Evolutionary conservation across 495 filamentous ascomycete species (phyloP), one percentile per base, ranked within the genome.

Genomic region (Corynascus novoguineensis): DNA sequence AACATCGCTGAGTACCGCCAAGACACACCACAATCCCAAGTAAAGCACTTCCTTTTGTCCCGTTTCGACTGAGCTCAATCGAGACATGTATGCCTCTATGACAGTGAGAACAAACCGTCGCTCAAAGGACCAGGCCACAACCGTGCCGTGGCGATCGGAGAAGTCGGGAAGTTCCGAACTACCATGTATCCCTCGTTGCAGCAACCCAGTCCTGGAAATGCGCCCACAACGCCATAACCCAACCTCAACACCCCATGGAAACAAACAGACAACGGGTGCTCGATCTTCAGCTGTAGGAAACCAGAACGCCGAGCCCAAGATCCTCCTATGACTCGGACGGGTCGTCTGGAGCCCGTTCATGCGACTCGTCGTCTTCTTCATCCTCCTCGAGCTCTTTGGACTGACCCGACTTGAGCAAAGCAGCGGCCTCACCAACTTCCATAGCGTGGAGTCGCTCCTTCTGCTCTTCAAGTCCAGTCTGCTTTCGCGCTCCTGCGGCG

Each of bases 391-490:
- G 27, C 32, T 53, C 37, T 4, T 49, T n/a, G 15, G 41, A 25
- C 17, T 61, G 49, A 14, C 52, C 56, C 31, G 66, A 69, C 55
- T 71, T 68, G 21, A 66, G 56, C 21, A 82, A 62, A 7, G 75
- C 78, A 11, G 72, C 73, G 8, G 79, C 80, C 53, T 83, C 80
- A 37, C 73, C 75, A 15, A 73, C 66, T 59, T 83, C 80, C 78
- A 83, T 83, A 53, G 68, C 74, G 54, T 81, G 79, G 21, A 83
- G 71, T 37, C 73, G 74, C 55, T 78, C 62, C 72, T 79, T 79
- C 63, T 72, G 71, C 55, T 73, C 67, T 34, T 73, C 65, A 15
- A 68, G 59, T 14, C 50, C 58, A 4, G 59, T 41, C 35, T 64
- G 25, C 37, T 67, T 59, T 14, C 57, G 51, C 9, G 50, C 62